These are phyloP conservation scores for Amaranthus palmeri DNA, from an alignment of 148 eudicot genomes.

Conservation along the genomic window DNA sequence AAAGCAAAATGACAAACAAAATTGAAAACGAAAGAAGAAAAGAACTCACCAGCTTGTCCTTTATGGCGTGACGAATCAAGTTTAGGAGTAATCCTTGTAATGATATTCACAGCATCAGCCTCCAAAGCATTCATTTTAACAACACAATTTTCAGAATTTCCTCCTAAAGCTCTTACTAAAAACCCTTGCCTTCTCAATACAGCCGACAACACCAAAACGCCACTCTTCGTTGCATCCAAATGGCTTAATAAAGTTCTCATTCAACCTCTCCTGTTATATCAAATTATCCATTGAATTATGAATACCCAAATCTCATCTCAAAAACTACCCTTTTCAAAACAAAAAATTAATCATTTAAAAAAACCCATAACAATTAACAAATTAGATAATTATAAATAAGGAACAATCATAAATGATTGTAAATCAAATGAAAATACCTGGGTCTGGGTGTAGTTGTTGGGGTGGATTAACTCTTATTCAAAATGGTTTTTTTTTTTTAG, in stretches of 20 bases:
- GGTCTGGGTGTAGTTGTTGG: too few relatives aligned
- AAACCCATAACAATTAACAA: too few relatives aligned
- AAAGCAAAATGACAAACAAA: background rate
- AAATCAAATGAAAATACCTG: too few relatives aligned
- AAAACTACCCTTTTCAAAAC: too few relatives aligned
- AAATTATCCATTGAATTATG: too few relatives aligned
- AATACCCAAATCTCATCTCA: too few relatives aligned
- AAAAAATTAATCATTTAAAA: too few relatives aligned
- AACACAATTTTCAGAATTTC: slow-evolving; percentile 21
- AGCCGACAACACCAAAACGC: slow-evolving; percentile 36
- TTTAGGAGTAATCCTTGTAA: slow-evolving; percentile 67
- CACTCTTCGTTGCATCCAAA: slow-evolving; percentile 21
- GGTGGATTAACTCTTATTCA: too few relatives aligned
- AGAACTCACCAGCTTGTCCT: slow-evolving; percentile 87
- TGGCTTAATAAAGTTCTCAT: slow-evolving; percentile 29
- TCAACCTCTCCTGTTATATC: background rate
- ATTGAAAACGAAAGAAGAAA: background rate
- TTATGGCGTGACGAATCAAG: slow-evolving; percentile 63
- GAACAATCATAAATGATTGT: too few relatives aligned
- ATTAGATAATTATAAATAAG: too few relatives aligned
- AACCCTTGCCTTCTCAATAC: slow-evolving; percentile 57
- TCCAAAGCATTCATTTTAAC: slow-evolving; percentile 44
- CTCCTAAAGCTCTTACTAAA: slow-evolving; percentile 54
- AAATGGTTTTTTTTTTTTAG: too few relatives aligned
- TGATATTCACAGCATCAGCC: slow-evolving; percentile 50